phyloP scores from a whole-genome alignment of 2,329 filamentous ascomycete species.

The Didymella segeticola region DNA sequence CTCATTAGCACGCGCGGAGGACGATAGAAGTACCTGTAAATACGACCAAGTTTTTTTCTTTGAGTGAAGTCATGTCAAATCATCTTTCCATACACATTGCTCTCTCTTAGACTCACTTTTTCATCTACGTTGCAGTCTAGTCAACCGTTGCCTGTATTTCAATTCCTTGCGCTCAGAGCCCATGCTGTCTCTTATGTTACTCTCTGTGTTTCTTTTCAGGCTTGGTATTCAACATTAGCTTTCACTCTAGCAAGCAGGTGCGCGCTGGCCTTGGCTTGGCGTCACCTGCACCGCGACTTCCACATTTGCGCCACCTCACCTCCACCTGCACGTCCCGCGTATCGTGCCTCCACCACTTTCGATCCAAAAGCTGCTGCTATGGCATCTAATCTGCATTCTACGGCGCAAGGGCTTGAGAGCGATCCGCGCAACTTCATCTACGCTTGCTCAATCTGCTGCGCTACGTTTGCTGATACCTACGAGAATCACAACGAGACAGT shows the following conservation, averaged over 20 bases:
- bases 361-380: conserved; percentile 14
- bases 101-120: not conserved
- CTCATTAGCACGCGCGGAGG: conserved; percentile 17
- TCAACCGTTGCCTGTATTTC: not conserved
- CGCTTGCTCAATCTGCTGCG: conserved; percentile 57
- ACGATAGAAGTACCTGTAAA: conserved; percentile 36
- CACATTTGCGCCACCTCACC: conserved; percentile 2
- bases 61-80: conserved; percentile 14
- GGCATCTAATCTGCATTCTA: conserved; percentile 18
- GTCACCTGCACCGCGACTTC: conserved; percentile 27
- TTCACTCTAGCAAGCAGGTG: conserved; percentile 16
- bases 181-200: no score
- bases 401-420: conserved; percentile 35
- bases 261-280: conserved; percentile 21
- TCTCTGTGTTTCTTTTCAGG: no score
- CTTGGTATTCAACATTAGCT: not conserved
- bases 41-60: conserved; percentile 28
- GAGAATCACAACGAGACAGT: conserved; percentile 45
- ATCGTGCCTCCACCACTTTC: conserved; percentile 2
- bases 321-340: conserved; percentile 5
- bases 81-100: not conserved
- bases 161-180: not conserved
- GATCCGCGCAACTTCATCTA: conserved; percentile 55
- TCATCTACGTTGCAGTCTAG: not conserved
- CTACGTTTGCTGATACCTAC: conserved; percentile 55